These are phyloP conservation scores for Seiridium unicorne DNA, from an alignment of 2,329 filamentous ascomycete genomes.

Conservation along the genomic window DNA sequence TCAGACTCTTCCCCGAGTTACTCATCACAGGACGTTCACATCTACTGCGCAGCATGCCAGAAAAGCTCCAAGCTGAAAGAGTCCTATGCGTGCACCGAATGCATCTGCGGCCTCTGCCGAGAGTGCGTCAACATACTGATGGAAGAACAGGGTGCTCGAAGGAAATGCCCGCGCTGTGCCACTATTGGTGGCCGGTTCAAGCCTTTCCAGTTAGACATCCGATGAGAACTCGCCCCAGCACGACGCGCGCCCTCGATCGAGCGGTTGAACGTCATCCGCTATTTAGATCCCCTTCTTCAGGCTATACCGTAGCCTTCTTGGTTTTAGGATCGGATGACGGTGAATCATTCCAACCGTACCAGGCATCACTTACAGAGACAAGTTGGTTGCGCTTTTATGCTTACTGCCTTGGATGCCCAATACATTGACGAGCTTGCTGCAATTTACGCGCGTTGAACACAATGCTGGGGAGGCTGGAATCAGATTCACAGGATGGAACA, in stretches of 20 bases:
- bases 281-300: slow-evolving; percentile 6
- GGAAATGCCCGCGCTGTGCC: slow-evolving; percentile 77
- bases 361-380: slow-evolving; percentile 1
- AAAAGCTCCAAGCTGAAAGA: slow-evolving; percentile 74
- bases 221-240: slow-evolving; percentile 43
- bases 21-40: slow-evolving; percentile 75
- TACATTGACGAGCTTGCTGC: background rate
- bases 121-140: slow-evolving; percentile 82
- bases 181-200: slow-evolving; percentile 80
- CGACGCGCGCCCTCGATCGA: slow-evolving; percentile 6
- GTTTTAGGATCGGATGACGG: slow-evolving; percentile 3
- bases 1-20: slow-evolving; percentile 72
- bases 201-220: slow-evolving; percentile 79
- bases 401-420: background rate
- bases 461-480: slow-evolving; percentile 6
- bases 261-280: slow-evolving; percentile 9
- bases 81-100: slow-evolving; percentile 93
- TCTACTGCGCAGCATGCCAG: slow-evolving; percentile 88
- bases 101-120: slow-evolving; percentile 88
- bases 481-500: slow-evolving; percentile 1
- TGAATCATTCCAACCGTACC: background rate
- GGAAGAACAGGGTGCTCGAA: slow-evolving; percentile 70
- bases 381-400: background rate
- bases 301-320: slow-evolving; percentile 3
- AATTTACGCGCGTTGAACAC: slow-evolving; percentile 5